Conservation (phyloP, 345 rosid genomes). For the Lepidium aucheri region DNA sequence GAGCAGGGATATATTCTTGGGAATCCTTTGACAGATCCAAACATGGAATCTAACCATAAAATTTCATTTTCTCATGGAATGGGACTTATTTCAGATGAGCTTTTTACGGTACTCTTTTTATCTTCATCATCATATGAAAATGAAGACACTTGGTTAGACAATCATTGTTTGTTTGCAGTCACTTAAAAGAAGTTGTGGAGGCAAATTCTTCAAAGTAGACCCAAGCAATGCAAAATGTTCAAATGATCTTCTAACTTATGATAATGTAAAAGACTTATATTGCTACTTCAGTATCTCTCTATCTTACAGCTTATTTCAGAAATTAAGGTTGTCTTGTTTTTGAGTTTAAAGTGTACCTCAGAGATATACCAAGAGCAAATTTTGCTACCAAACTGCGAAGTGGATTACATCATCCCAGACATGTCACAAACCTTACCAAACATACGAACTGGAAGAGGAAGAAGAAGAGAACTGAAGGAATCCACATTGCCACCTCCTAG, state of each 20-base stretch:
- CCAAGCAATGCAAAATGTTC: constrained; percentile 24
- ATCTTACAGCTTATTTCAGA: background rate
- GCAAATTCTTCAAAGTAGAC: constrained; percentile 14
- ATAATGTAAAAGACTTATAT: constrained; percentile 1
- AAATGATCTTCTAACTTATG: constrained; percentile 1
- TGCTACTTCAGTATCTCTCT: background rate
- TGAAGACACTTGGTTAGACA: background rate
- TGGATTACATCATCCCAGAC: background rate
- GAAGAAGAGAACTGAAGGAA: constrained; percentile 12
- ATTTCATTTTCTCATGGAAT: constrained; percentile 17
- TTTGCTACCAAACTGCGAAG: constrained; percentile 19
- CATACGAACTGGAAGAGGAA: background rate
- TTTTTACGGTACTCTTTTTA: background rate
- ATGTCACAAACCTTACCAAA: constrained; percentile 1
- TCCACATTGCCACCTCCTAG: constrained; percentile 17
- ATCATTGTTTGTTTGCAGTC: background rate
- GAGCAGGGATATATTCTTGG: constrained; percentile 28
- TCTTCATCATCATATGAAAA: background rate
- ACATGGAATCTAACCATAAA: background rate
- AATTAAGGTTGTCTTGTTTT: background rate
- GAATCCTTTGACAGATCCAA: background rate
- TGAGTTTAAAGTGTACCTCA: constrained; percentile 2
- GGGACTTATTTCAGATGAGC: constrained; percentile 28
- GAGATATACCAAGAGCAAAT: constrained; percentile 18
- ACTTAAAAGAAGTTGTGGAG: constrained; percentile 16